These are phyloP conservation scores for Citropsis articulata DNA, from an alignment of 345 rosid genomes.

Conservation along the genomic window DNA sequence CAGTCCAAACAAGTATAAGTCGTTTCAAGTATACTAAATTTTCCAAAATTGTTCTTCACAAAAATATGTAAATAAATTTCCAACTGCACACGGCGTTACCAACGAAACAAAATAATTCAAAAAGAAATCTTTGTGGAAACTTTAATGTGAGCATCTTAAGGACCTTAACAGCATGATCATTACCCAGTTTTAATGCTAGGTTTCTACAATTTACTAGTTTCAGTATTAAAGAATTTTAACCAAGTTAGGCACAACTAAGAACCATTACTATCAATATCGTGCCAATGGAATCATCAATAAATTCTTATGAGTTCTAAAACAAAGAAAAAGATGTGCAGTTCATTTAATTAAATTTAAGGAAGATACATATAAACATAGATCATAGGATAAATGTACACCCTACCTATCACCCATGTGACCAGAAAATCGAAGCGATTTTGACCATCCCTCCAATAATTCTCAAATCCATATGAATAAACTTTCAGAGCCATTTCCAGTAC, in stretches of 20 bases:
- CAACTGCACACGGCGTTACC: too few relatives aligned
- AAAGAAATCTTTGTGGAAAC: not conserved
- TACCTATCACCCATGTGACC: constrained; percentile 87
- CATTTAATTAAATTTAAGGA: not conserved
- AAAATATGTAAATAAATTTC: too few relatives aligned
- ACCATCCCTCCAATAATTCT: constrained; percentile 94
- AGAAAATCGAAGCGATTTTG: constrained; percentile 93
- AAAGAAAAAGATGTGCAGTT: not conserved
- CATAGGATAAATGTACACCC: not conserved
- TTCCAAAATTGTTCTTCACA: not conserved
- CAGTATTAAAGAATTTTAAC: not conserved
- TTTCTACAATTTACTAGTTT: not conserved
- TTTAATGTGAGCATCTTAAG: not conserved
- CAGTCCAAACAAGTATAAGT: not conserved
- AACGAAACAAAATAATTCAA: too few relatives aligned
- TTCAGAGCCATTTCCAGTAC: constrained; percentile 95
- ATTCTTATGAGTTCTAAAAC: not conserved
- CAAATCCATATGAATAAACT: constrained; percentile 79
- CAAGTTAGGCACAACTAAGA: not conserved
- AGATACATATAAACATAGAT: not conserved
- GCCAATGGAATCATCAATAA: not conserved
- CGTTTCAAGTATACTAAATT: not conserved
- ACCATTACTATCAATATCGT: not conserved
- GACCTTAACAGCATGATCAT: not conserved
- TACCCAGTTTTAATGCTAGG: not conserved